These are phyloP conservation scores for Cyclospora cayetanensis DNA, from an alignment of 169 alveolate genomes.

Conservation along the genomic window DNA sequence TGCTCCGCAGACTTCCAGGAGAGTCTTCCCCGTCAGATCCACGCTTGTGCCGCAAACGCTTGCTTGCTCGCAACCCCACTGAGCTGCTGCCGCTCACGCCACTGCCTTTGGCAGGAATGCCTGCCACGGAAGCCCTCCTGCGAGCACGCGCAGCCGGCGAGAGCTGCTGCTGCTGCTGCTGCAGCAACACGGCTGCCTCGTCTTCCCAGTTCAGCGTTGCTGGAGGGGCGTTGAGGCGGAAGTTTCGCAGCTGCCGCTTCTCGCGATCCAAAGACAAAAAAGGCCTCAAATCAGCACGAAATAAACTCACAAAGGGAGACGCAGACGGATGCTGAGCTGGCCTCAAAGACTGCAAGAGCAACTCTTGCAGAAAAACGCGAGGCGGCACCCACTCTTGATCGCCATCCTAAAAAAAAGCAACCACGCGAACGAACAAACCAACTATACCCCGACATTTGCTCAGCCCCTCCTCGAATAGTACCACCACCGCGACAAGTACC, in stretches of 20 bases:
- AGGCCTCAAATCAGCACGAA: neutral
- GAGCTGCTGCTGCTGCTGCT: neutral
- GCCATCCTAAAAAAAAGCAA: neutral
- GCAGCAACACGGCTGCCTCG: neutral
- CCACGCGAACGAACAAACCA: neutral
- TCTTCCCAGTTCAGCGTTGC: neutral
- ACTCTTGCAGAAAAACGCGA: neutral
- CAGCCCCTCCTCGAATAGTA: neutral
- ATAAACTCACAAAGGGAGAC: neutral
- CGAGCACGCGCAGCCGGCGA: neutral
- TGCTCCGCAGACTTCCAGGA: neutral
- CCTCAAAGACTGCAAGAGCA: constrained; percentile 12
- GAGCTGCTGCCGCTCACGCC: neutral
- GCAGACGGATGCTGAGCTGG: constrained; percentile 4
- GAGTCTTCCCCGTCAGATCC: neutral
- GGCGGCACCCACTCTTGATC: neutral
- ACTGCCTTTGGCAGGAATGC: too few species aligned
- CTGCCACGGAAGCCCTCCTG: neutral
- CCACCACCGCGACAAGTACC: neutral
- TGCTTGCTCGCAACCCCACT: neutral
- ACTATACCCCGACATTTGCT: too few species aligned
- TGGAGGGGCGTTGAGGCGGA: neutral
- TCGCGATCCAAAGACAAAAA: neutral
- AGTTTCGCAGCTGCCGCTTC: neutral
- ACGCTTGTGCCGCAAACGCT: neutral